phyloP scores from a whole-genome alignment of 75 land plant species.

The Sequoia sempervirens region DNA sequence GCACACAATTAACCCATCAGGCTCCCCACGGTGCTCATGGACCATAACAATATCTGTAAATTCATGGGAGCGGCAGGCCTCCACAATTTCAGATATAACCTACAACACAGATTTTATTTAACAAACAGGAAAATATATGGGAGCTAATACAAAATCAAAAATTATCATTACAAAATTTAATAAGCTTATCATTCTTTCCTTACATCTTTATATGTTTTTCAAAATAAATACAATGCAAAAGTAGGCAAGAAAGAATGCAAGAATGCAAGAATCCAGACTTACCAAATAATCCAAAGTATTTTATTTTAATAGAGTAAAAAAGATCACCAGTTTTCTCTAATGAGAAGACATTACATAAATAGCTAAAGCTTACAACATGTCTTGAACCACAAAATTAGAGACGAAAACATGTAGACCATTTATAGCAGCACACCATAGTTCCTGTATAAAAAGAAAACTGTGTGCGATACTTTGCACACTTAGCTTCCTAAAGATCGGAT shows the following conservation, averaged over 20 bases:
- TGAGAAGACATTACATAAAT: not conserved
- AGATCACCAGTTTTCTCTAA: not conserved
- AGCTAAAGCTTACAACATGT: not conserved
- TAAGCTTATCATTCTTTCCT: not conserved
- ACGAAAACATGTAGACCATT: not conserved
- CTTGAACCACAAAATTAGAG: not conserved
- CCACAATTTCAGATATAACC: constrained; percentile 94
- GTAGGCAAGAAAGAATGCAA: not conserved
- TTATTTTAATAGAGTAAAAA: not conserved
- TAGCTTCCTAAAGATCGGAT: not conserved
- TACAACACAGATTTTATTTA: constrained; percentile 20
- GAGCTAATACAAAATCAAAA: not conserved
- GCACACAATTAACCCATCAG: constrained; percentile 91
- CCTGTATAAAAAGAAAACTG: not conserved
- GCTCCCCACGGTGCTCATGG: constrained; percentile 97
- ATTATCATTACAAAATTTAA: not conserved
- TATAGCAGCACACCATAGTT: not conserved
- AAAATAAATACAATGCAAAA: not conserved
- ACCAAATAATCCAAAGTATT: not conserved
- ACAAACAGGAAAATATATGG: not conserved
- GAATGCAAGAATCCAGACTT: not conserved
- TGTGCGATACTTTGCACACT: too few species aligned
- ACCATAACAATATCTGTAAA: constrained; percentile 93
- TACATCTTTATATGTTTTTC: not conserved
- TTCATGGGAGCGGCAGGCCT: constrained; percentile 80